A percentile compares a stretch with the other conserved stretches of the same genome.
phyloP scores from a whole-genome alignment of 2,329 filamentous ascomycete species.

The Aspergillus quadricinctus region DNA sequence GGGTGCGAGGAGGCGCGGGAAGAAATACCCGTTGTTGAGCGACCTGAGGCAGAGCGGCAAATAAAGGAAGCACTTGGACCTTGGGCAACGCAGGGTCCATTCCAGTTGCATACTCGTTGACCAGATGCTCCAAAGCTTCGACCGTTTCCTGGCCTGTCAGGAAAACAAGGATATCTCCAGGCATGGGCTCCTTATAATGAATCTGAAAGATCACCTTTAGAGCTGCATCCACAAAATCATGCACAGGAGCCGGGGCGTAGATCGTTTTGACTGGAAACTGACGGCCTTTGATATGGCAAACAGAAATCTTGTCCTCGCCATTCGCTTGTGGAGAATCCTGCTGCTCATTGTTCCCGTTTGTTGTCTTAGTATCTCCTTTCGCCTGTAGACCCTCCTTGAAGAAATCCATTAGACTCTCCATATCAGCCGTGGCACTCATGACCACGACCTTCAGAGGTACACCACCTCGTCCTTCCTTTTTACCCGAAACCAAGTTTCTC shows the following conservation, averaged over 20 bases:
- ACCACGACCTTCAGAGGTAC: constrained; percentile 80
- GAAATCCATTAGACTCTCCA: constrained; percentile 71
- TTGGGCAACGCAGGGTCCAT: constrained; percentile 70
- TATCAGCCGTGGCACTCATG: constrained; percentile 95
- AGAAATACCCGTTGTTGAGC: constrained; percentile 84
- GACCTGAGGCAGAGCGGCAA: constrained; percentile 81
- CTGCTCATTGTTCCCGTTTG: constrained; percentile 4
- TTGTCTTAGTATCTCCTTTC: background rate
- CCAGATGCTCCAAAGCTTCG: constrained; percentile 70
- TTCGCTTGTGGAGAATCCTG: constrained; percentile 7
- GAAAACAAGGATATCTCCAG: constrained; percentile 90
- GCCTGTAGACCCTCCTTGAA: constrained; percentile 49
- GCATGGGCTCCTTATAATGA: constrained; percentile 81
- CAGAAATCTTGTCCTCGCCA: constrained; percentile 42
- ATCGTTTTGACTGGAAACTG: constrained; percentile 78
- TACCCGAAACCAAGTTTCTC: constrained; percentile 63
- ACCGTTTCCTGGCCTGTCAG: constrained; percentile 91
- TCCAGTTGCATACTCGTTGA: constrained; percentile 72
- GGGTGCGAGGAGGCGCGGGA: constrained; percentile 66
- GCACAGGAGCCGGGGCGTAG: constrained; percentile 69
- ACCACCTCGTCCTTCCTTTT: constrained; percentile 61
- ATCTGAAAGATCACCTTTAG: constrained; percentile 81
- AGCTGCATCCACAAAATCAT: constrained; percentile 77
- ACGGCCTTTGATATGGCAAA: constrained; percentile 73
- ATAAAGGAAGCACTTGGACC: constrained; percentile 70